These are phyloP conservation scores for Erodium moschatum DNA, from an alignment of 441 rosid species.

Conservation along the genomic window DNA sequence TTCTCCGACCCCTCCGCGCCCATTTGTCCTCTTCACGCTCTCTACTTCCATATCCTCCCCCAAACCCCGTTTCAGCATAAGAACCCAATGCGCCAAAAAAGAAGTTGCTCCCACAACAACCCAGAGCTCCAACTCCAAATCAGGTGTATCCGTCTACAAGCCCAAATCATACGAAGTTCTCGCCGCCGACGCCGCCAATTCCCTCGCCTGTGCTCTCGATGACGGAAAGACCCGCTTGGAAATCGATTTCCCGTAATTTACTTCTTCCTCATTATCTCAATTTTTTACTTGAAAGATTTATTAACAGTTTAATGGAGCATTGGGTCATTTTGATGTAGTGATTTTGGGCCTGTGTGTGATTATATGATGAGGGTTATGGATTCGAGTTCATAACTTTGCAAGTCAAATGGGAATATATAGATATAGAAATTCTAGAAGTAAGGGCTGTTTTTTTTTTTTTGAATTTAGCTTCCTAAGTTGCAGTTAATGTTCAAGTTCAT, in stretches of 20 bases:
- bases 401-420: neutral
- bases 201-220: slow-evolving; percentile 63
- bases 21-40: neutral
- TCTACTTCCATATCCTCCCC: neutral
- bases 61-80: neutral
- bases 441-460: neutral
- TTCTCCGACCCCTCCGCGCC: neutral
- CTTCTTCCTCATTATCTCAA: neutral
- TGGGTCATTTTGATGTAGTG: neutral
- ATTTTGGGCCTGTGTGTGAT: neutral
- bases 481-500: neutral
- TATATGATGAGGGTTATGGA: neutral
- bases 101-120: slow-evolving; percentile 14
- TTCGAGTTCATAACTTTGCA: neutral
- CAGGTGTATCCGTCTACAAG: slow-evolving; percentile 70
- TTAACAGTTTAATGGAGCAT: neutral
- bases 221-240: slow-evolving; percentile 68
- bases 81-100: slow-evolving; percentile 5
- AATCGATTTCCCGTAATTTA: slow-evolving; percentile 75
- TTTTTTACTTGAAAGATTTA: neutral
- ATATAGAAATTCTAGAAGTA: neutral
- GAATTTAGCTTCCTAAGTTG: neutral
- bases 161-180: slow-evolving; percentile 84
- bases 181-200: slow-evolving; percentile 65
- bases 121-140: slow-evolving; percentile 33